phyloP scores from a whole-genome alignment of 2,329 filamentous ascomycete genomes.

The Colletotrichum musae region DNA sequence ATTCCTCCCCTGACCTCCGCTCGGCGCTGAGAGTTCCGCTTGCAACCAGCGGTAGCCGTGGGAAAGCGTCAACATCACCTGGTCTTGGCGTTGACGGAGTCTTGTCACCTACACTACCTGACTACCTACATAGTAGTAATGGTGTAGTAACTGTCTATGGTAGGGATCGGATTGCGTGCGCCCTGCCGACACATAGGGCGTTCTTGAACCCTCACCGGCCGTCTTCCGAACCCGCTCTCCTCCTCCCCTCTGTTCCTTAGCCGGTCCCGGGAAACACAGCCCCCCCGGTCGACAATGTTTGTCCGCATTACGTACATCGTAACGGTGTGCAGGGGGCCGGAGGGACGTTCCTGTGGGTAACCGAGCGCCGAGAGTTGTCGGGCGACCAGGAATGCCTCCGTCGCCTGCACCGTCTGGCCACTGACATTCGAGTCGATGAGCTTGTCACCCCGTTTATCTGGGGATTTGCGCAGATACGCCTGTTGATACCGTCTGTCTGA shows the following conservation, averaged over 20 bases:
- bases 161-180: too few relatives aligned
- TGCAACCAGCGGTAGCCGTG: conserved; percentile 18
- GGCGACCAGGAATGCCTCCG: neutral
- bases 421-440: conserved; percentile 8
- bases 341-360: conserved; percentile 12
- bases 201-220: conserved; percentile 2
- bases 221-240: neutral
- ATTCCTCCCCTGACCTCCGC: neutral
- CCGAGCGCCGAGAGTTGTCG: conserved; percentile 19
- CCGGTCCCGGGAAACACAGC: conserved; percentile 5
- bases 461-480: neutral
- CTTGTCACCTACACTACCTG: neutral
- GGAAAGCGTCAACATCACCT: conserved; percentile 13
- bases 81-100: neutral
- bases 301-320: conserved; percentile 26
- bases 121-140: too few relatives aligned
- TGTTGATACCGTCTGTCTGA: neutral
- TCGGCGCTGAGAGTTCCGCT: conserved; percentile 9
- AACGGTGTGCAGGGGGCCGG: conserved; percentile 12
- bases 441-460: conserved; percentile 1
- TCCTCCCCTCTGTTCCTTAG: neutral
- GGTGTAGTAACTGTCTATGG: too few relatives aligned
- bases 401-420: conserved; percentile 6
- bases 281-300: conserved; percentile 5
- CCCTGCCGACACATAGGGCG: conserved; percentile 8